A percentile compares a stretch with the other conserved stretches of the same genome.
Evolutionary conservation across 2,329 filamentous ascomycete species (phyloP).

Genomic region (Colletotrichum tamarilloi): DNA sequence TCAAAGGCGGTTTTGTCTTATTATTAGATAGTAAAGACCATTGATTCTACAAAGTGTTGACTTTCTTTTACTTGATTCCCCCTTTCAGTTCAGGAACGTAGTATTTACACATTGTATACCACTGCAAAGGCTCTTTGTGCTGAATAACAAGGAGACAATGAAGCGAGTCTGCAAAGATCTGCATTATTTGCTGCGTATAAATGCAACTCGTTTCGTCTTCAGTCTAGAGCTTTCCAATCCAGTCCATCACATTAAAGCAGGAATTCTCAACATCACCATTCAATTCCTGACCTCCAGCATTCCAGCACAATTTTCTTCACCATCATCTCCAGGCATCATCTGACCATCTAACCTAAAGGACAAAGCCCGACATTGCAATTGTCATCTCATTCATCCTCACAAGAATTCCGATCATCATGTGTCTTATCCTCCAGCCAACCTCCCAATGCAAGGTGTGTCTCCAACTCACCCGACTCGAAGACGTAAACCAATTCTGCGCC

Average conservation of each 20-base stretch:
- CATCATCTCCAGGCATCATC: not conserved
- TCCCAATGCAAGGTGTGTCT: not conserved
- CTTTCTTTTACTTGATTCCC: not conserved
- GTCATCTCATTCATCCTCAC: not conserved
- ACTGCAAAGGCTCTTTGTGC: not conserved
- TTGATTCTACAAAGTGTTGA: not conserved
- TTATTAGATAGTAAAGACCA: not conserved
- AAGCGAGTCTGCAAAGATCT: not conserved
- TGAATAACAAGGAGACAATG: not conserved
- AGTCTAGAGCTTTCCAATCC: not conserved
- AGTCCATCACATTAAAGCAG: not conserved
- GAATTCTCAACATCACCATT: no score
- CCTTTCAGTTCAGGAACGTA: not conserved
- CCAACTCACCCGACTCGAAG: not conserved
- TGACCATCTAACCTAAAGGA: not conserved
- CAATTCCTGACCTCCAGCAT: no score
- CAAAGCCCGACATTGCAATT: not conserved
- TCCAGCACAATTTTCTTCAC: not conserved
- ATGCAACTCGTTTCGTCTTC: not conserved
- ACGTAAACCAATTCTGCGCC: not conserved
- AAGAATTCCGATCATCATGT: not conserved
- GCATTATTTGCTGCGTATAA: not conserved
- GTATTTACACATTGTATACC: not conserved
- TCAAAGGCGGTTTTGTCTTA: not conserved
- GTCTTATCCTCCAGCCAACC: not conserved